Conservation (phyloP, 164 flowering plant genomes). For the Magnolia sinica region DNA sequence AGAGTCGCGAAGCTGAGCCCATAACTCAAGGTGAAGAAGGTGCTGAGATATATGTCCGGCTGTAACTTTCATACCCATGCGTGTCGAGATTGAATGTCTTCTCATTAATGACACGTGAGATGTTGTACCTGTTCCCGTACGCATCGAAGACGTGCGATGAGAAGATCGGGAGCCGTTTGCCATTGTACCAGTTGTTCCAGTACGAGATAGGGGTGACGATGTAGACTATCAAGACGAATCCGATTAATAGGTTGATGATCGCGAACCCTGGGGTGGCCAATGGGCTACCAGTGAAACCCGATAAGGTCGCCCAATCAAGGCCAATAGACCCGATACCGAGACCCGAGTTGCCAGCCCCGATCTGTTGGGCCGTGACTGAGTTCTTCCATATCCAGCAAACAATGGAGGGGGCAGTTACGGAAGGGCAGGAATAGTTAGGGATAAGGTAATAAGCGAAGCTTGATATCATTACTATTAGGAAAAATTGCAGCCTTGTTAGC, state of each 20-base stretch:
- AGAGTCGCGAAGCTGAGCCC: slow-evolving; percentile 55
- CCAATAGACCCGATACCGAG: slow-evolving; percentile 57
- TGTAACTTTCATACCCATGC: slow-evolving; percentile 37
- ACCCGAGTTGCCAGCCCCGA: slow-evolving; percentile 50
- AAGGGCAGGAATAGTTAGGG: slow-evolving; percentile 43
- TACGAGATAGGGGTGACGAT: slow-evolving; percentile 42
- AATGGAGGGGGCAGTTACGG: slow-evolving; percentile 45
- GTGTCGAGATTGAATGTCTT: slow-evolving; percentile 30
- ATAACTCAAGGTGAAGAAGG: slow-evolving; percentile 35
- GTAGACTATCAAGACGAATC: slow-evolving; percentile 37
- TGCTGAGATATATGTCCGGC: slow-evolving; percentile 47
- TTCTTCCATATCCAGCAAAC: slow-evolving; percentile 52
- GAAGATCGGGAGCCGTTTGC: slow-evolving; percentile 51
- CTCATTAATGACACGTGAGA: slow-evolving; percentile 25
- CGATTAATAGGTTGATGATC: slow-evolving; percentile 36
- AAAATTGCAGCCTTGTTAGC: slow-evolving; percentile 56
- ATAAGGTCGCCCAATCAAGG: slow-evolving; percentile 52
- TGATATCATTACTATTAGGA: slow-evolving; percentile 35
- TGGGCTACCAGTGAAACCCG: slow-evolving; percentile 47
- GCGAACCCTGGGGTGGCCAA: slow-evolving; percentile 54
- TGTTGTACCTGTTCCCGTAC: slow-evolving; percentile 35
- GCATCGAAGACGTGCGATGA: slow-evolving; percentile 39
- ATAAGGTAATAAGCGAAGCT: slow-evolving; percentile 40
- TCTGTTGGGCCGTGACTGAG: slow-evolving; percentile 44
- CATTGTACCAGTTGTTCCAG: slow-evolving; percentile 46